A percentile compares a stretch with the other conserved stretches of the same genome.
Conservation (phyloP, 2,329 filamentous ascomycete species). For the Cadophora luteo-olivacea region DNA sequence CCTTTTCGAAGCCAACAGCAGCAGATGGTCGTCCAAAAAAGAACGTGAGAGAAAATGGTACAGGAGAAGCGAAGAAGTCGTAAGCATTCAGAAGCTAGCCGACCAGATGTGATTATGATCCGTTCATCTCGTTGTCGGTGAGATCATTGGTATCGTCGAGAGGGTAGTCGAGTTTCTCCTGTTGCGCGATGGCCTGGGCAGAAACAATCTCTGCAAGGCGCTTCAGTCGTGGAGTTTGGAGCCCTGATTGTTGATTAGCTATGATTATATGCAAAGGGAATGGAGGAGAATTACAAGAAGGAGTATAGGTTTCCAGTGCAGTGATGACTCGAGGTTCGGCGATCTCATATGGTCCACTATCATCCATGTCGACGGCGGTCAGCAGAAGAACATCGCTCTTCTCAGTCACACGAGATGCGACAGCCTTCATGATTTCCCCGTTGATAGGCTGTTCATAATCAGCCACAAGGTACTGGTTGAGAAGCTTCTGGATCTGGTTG, state of each 20-base stretch:
- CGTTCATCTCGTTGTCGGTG: slow-evolving; percentile 43
- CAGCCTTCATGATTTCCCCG: slow-evolving; percentile 99
- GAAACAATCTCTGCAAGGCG: slow-evolving; percentile 98
- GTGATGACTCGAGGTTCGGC: slow-evolving; percentile 96
- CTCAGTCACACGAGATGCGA: slow-evolving; percentile 94
- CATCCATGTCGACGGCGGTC: slow-evolving; percentile 97
- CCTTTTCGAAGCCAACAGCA: slow-evolving; percentile 31
- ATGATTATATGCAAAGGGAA: slow-evolving; percentile 19
- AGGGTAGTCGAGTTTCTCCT: slow-evolving; percentile 77
- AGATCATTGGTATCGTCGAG: slow-evolving; percentile 56
- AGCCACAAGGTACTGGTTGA: slow-evolving; percentile 98
- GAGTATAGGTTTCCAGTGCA: slow-evolving; percentile 96
- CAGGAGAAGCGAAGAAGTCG: slow-evolving; percentile 42
- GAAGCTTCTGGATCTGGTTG: slow-evolving; percentile 97
- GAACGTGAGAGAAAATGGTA: slow-evolving; percentile 41
- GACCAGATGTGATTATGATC: slow-evolving; percentile 33
- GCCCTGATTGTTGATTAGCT: slow-evolving; percentile 63
- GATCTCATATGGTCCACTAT: slow-evolving; percentile 98
- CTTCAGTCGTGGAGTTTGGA: slow-evolving; percentile 94
- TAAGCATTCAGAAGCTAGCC: slow-evolving; percentile 24
- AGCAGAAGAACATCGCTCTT: slow-evolving; percentile 96
- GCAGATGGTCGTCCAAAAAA: slow-evolving; percentile 35
- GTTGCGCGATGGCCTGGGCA: slow-evolving; percentile 93
- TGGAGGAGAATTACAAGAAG: slow-evolving; percentile 75
- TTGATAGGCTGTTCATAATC: slow-evolving; percentile 99